These are phyloP conservation scores for Macrophomina pseudophaseolina DNA, from an alignment of 2,329 filamentous ascomycete species.

Conservation along the genomic window DNA sequence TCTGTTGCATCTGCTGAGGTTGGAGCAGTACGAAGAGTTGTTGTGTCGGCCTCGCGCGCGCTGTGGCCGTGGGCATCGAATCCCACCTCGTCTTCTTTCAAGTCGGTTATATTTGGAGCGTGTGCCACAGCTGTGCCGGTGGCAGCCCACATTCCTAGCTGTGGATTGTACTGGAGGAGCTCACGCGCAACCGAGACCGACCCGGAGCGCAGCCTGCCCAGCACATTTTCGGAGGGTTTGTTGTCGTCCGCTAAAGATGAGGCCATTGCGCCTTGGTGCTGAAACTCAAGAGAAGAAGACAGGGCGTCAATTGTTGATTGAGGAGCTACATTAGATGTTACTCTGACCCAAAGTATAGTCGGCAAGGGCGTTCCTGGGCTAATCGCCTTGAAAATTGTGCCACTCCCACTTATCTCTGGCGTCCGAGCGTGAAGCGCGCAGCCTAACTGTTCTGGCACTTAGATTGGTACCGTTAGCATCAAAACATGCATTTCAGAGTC, in stretches of 20 bases:
- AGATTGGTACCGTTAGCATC: background rate
- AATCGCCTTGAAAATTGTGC: background rate
- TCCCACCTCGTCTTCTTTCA: background rate
- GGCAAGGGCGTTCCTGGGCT: background rate
- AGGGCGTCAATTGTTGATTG: no score
- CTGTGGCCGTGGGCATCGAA: slow-evolving; percentile 16
- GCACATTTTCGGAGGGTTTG: background rate
- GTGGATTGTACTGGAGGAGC: slow-evolving; percentile 12
- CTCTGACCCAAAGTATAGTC: no score
- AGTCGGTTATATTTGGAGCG: slow-evolving; percentile 6
- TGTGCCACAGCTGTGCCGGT: slow-evolving; percentile 6
- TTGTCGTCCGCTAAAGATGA: background rate
- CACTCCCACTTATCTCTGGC: background rate
- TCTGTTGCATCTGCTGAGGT: background rate
- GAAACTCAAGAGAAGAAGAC: background rate
- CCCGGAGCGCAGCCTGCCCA: slow-evolving; percentile 4
- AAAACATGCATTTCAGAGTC: background rate
- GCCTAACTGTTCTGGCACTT: background rate
- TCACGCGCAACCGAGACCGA: background rate
- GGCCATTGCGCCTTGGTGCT: background rate
- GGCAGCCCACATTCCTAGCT: slow-evolving; percentile 14
- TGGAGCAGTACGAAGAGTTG: background rate
- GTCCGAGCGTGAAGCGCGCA: background rate
- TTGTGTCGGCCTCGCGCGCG: slow-evolving; percentile 11
- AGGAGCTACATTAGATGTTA: no score